phyloP scores from a whole-genome alignment of 2,329 filamentous ascomycete species.

The Scleromitrula shiraiana region DNA sequence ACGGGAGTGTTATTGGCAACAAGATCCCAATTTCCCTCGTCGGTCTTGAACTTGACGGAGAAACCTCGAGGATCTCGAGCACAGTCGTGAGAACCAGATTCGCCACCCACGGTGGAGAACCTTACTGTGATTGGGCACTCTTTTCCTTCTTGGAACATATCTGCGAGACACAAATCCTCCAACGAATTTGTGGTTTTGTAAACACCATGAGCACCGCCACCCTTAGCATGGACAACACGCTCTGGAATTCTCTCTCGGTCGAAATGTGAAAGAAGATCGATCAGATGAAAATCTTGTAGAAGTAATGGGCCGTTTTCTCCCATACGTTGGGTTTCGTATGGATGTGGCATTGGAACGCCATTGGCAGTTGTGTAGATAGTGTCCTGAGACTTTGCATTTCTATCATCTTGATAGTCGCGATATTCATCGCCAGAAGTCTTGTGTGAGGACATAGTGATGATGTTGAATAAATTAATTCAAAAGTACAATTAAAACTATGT shows the following conservation, averaged over 20 bases:
- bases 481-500: neutral
- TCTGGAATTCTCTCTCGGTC: constrained; percentile 51
- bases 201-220: constrained; percentile 46
- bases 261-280: constrained; percentile 54
- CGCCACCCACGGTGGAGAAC: constrained; percentile 70
- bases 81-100: constrained; percentile 62
- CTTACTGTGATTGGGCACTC: constrained; percentile 57
- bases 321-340: constrained; percentile 43
- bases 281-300: constrained; percentile 51
- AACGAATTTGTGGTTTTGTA: constrained; percentile 43
- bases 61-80: constrained; percentile 68
- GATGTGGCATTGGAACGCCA: constrained; percentile 42
- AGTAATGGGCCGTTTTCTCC: constrained; percentile 45
- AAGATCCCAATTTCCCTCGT: constrained; percentile 67
- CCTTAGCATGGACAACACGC: constrained; percentile 52
- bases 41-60: constrained; percentile 64
- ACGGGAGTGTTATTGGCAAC: constrained; percentile 68
- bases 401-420: constrained; percentile 36
- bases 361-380: constrained; percentile 41
- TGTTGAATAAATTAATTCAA: neutral
- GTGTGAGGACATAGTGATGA: constrained; percentile 18
- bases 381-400: constrained; percentile 33
- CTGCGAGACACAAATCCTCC: constrained; percentile 46
- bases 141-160: constrained; percentile 55
- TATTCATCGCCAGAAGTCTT: constrained; percentile 33